These are phyloP conservation scores for Lepiota venenata DNA, from an alignment of 768 basidiomycete species.

Conservation along the genomic window DNA sequence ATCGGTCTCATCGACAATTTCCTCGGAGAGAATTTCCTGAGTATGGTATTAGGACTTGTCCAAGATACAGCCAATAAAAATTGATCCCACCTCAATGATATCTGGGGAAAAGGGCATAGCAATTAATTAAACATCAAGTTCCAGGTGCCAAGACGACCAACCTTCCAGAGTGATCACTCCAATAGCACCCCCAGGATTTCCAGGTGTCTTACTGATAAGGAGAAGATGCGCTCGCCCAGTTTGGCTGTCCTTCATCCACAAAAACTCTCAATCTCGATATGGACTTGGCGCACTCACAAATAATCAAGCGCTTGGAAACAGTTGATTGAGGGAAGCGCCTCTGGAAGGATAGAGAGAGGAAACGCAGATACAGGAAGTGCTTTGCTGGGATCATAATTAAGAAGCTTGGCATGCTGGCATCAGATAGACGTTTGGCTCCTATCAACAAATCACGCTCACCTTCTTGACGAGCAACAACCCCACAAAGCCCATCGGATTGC, in stretches of 20 bases:
- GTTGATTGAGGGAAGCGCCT: conserved; percentile 84
- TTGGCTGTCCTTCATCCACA: conserved; percentile 49
- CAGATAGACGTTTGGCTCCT: conserved; percentile 4
- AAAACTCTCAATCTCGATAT: background rate
- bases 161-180: conserved; percentile 92
- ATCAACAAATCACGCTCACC: conserved; percentile 32
- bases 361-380: conserved; percentile 73
- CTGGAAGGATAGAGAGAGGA: conserved; percentile 79
- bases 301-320: conserved; percentile 96
- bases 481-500: conserved; percentile 64
- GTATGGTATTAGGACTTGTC: conserved; percentile 14
- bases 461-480: conserved; percentile 85
- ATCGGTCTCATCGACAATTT: conserved; percentile 95
- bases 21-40: conserved; percentile 92
- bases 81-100: conserved; percentile 59
- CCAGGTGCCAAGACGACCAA: conserved; percentile 20
- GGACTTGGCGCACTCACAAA: conserved; percentile 49
- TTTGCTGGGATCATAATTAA: conserved; percentile 86
- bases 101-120: conserved; percentile 35
- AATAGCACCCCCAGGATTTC: conserved; percentile 76
- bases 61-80: background rate
- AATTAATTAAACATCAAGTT: background rate
- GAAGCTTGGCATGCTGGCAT: conserved; percentile 46
- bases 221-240: conserved; percentile 93
- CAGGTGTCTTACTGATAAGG: conserved; percentile 82